Evolutionary conservation across 371 early-diverging fungal genomes (phyloP).

Genomic region (Apophysomyces variabilis): DNA sequence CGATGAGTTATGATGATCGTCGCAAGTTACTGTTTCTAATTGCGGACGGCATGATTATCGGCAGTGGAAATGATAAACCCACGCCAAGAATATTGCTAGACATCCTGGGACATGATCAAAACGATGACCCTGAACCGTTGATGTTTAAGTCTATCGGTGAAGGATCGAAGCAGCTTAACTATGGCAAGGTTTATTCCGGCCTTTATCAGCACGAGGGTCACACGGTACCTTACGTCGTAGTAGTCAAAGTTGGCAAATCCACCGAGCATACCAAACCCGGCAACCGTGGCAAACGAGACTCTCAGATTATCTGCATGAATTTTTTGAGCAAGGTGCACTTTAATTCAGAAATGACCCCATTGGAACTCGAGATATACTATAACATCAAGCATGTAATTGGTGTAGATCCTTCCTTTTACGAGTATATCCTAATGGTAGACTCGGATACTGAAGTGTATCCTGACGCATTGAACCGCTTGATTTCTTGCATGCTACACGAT

Average conservation of each 20-base stretch:
- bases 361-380: constrained; percentile 93
- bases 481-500: constrained; percentile 80
- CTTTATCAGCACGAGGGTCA: constrained; percentile 74
- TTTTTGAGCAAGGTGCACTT: constrained; percentile 93
- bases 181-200: constrained; percentile 94
- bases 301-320: constrained; percentile 96
- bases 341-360: constrained; percentile 90
- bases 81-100: constrained; percentile 79
- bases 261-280: constrained; percentile 84
- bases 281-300: constrained; percentile 99
- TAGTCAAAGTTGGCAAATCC: constrained; percentile 92
- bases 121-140: constrained; percentile 57
- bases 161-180: constrained; percentile 85
- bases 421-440: constrained; percentile 95
- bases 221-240: constrained; percentile 83
- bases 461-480: constrained; percentile 74
- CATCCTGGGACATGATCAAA: constrained; percentile 66
- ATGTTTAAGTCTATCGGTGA: constrained; percentile 89
- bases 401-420: constrained; percentile 83
- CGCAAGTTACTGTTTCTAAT: constrained; percentile 90
- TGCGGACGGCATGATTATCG: constrained; percentile 88
- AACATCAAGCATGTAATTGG: constrained; percentile 82
- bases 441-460: constrained; percentile 91
- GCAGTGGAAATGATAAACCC: constrained; percentile 75
- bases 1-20: constrained; percentile 81